A percentile compares a stretch with the other conserved stretches of the same genome.
These are phyloP conservation scores for Candida ovalis DNA, from an alignment of 805 yeast species.

Conservation along the genomic window DNA sequence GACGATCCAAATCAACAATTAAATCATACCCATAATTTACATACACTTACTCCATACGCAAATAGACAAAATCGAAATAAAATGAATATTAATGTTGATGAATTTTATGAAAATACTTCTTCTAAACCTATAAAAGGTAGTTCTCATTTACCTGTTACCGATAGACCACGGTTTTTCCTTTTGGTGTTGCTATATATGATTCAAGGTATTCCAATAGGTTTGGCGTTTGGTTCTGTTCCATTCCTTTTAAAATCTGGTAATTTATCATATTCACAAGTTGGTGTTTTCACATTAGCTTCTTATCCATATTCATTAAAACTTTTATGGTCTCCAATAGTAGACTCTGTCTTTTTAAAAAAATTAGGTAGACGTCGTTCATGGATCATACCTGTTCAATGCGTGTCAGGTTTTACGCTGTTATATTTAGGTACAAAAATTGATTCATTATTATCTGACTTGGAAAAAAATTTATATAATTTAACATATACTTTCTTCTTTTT, in stretches of 20 bases:
- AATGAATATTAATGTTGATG: background rate
- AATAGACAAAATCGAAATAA: background rate
- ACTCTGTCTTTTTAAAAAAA: constrained; percentile 64
- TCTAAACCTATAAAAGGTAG: constrained; percentile 1
- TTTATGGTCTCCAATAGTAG: constrained; percentile 95
- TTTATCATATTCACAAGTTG: constrained; percentile 83
- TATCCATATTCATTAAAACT: constrained; percentile 92
- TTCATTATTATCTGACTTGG: constrained; percentile 41
- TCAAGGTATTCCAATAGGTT: constrained; percentile 96
- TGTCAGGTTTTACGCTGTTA: constrained; percentile 69
- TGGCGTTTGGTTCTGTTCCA: constrained; percentile 93
- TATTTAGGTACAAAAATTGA: constrained; percentile 60
- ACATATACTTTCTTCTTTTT: constrained; percentile 71
- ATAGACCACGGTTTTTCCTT: constrained; percentile 71
- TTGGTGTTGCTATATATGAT: constrained; percentile 72
- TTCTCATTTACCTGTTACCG: constrained; percentile 34
- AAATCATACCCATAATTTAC: background rate
- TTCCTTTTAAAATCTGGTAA: constrained; percentile 75
- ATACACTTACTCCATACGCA: constrained; percentile 1
- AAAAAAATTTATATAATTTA: constrained; percentile 46
- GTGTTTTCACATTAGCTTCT: constrained; percentile 85
- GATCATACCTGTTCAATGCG: constrained; percentile 88
- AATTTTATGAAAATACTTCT: background rate
- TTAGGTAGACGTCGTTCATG: constrained; percentile 87
- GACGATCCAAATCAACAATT: constrained; percentile 3